phyloP scores from a whole-genome alignment of 2,329 filamentous ascomycete species.

The Leptographium flavum region DNA sequence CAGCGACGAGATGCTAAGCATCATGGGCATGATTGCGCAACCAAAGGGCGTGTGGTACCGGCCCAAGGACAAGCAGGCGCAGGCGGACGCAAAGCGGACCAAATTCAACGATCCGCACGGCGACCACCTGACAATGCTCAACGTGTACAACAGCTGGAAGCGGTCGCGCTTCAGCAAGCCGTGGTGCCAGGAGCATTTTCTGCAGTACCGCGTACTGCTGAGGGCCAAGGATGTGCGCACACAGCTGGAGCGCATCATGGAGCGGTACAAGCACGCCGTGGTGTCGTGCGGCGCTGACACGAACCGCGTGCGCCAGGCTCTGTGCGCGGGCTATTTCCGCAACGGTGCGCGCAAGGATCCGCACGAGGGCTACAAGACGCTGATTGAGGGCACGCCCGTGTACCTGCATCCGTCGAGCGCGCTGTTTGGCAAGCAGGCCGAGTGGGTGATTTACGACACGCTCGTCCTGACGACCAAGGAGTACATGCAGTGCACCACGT shows the following conservation, averaged over 20 bases:
- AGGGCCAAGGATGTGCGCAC: constrained; percentile 85
- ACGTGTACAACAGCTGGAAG: constrained; percentile 98
- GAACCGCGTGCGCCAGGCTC: constrained; percentile 69
- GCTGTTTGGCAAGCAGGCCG: constrained; percentile 86
- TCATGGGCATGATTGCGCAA: constrained; percentile 87
- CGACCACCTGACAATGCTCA: constrained; percentile 86
- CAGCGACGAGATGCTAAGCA: constrained; percentile 85
- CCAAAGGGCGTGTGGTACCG: constrained; percentile 74
- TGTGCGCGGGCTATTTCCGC: constrained; percentile 91
- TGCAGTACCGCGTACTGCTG: constrained; percentile 79
- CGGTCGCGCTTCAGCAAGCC: constrained; percentile 64
- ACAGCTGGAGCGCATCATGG: constrained; percentile 87
- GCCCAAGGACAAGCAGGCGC: constrained; percentile 90
- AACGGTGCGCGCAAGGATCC: constrained; percentile 92
- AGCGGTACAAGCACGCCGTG: constrained; percentile 72
- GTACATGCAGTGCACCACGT: constrained; percentile 92
- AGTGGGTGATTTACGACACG: constrained; percentile 90
- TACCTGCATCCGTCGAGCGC: constrained; percentile 88
- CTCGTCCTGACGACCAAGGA: constrained; percentile 90
- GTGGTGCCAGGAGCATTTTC: constrained; percentile 98
- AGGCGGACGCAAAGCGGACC: constrained; percentile 93
- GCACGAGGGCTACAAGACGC: constrained; percentile 92
- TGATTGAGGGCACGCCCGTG: constrained; percentile 88
- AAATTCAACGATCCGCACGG: constrained; percentile 95
- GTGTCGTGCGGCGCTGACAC: constrained; percentile 80